These are phyloP conservation scores for Somion occarium DNA, from an alignment of 1,284 basidiomycete genomes.

Conservation along the genomic window DNA sequence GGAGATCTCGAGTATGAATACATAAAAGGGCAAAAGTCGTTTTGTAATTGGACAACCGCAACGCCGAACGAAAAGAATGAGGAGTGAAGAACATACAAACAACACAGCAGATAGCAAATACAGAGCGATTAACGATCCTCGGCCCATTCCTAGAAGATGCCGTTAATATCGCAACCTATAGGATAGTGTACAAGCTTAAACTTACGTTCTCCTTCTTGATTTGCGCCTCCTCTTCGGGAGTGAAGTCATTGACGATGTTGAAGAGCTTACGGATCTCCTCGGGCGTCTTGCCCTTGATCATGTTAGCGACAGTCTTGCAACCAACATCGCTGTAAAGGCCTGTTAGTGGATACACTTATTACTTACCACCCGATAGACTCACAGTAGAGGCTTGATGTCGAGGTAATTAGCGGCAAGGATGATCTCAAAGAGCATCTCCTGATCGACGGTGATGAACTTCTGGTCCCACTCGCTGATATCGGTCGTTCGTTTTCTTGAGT, in stretches of 20 bases:
- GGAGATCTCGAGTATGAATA: too few relatives aligned
- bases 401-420: conserved; percentile 99
- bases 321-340: conserved; percentile 78
- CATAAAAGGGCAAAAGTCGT: too few relatives aligned
- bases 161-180: not conserved
- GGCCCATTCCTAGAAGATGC: conserved; percentile 70
- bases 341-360: too few relatives aligned
- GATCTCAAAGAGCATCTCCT: conserved; percentile 98
- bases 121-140: conserved; percentile 67
- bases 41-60: too few relatives aligned
- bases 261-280: conserved; percentile 96
- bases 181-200: conserved; percentile 16
- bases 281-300: conserved; percentile 98
- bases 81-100: too few relatives aligned
- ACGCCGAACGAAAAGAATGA: too few relatives aligned
- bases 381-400: conserved; percentile 99
- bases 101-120: conserved; percentile 2
- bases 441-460: conserved; percentile 96
- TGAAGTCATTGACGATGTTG: conserved; percentile 99
- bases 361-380: conserved; percentile 32
- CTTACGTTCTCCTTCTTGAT: conserved; percentile 99
- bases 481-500: conserved; percentile 95
- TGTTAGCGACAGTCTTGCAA: conserved; percentile 99
- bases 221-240: conserved; percentile 99
- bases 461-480: conserved; percentile 99